Evolutionary conservation across 2,329 filamentous ascomycete species (phyloP).

Genomic region (Colletotrichum shisoi): DNA sequence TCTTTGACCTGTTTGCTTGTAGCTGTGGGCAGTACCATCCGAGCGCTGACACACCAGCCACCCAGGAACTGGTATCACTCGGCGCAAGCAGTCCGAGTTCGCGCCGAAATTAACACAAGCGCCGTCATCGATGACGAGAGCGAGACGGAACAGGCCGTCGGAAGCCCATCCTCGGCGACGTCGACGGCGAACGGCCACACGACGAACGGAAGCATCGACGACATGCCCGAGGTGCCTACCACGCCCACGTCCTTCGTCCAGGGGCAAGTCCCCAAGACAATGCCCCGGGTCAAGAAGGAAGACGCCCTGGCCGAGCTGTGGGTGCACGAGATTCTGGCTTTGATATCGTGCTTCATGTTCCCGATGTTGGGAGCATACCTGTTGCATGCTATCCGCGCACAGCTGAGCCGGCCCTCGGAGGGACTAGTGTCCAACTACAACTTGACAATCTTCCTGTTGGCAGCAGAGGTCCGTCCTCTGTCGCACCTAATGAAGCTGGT

Average conservation of each 20-base stretch:
- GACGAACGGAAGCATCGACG: slow-evolving; percentile 37
- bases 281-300: slow-evolving; percentile 43
- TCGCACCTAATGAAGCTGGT: slow-evolving; percentile 83
- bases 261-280: slow-evolving; percentile 40
- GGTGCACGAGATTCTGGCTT: slow-evolving; percentile 75
- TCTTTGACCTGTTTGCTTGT: neutral
- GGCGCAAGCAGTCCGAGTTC: slow-evolving; percentile 68
- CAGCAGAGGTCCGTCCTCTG: slow-evolving; percentile 83
- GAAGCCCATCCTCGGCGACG: slow-evolving; percentile 28
- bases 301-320: slow-evolving; percentile 70
- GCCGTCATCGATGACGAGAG: slow-evolving; percentile 57
- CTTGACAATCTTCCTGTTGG: slow-evolving; percentile 86
- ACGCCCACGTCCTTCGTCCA: slow-evolving; percentile 46
- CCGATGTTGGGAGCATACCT: slow-evolving; percentile 83
- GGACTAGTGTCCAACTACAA: slow-evolving; percentile 93
- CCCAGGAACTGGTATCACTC: slow-evolving; percentile 76
- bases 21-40: slow-evolving; percentile 20
- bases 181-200: slow-evolving; percentile 26
- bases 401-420: slow-evolving; percentile 83
- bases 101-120: slow-evolving; percentile 56
- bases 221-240: slow-evolving; percentile 47
- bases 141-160: slow-evolving; percentile 49
- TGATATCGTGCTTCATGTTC: slow-evolving; percentile 79
- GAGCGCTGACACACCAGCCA: slow-evolving; percentile 23
- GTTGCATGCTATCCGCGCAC: slow-evolving; percentile 79